Percentiles rank a stretch among this genome's conserved stretches.
phyloP scores from a whole-genome alignment of 2,329 filamentous ascomycete species.

The Aspergillus transmontanensis region DNA sequence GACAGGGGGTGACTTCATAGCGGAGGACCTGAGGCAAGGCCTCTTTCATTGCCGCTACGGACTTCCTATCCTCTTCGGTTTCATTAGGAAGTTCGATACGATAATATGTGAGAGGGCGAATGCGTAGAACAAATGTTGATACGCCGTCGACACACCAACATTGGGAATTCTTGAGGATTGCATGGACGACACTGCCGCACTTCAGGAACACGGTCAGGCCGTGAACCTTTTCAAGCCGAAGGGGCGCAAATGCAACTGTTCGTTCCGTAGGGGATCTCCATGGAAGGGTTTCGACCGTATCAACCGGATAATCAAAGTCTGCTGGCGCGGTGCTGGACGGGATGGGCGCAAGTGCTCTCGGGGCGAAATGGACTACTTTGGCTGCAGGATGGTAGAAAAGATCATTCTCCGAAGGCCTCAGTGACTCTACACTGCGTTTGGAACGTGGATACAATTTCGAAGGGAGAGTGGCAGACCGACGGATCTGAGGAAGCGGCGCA shows the following conservation, averaged over 20 bases:
- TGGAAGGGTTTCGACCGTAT: conserved; percentile 65
- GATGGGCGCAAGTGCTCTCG: conserved; percentile 42
- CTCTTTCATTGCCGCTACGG: conserved; percentile 67
- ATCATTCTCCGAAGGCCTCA: conserved; percentile 39
- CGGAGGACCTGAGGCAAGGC: conserved; percentile 73
- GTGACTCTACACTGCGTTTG: conserved; percentile 30
- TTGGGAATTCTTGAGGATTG: conserved; percentile 86
- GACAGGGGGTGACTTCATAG: conserved; percentile 86
- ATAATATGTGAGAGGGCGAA: conserved; percentile 82
- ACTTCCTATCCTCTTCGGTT: conserved; percentile 63
- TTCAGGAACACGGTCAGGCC: conserved; percentile 86
- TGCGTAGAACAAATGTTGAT: conserved; percentile 83
- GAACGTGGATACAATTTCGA: conserved; percentile 34
- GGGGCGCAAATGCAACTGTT: conserved; percentile 77
- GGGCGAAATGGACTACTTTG: conserved; percentile 70
- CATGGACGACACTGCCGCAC: conserved; percentile 79
- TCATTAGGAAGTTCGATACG: conserved; percentile 79
- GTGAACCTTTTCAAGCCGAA: conserved; percentile 83
- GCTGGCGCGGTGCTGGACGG: conserved; percentile 43
- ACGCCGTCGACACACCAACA: conserved; percentile 90
- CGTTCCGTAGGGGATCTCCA: conserved; percentile 77
- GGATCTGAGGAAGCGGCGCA: conserved; percentile 32
- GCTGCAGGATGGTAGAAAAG: conserved; percentile 74
- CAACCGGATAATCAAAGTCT: conserved; percentile 52
- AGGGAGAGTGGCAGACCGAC: conserved; percentile 41